phyloP scores from a whole-genome alignment of 352 stramenopile genomes.

The Thalassiosira mediterranea region DNA sequence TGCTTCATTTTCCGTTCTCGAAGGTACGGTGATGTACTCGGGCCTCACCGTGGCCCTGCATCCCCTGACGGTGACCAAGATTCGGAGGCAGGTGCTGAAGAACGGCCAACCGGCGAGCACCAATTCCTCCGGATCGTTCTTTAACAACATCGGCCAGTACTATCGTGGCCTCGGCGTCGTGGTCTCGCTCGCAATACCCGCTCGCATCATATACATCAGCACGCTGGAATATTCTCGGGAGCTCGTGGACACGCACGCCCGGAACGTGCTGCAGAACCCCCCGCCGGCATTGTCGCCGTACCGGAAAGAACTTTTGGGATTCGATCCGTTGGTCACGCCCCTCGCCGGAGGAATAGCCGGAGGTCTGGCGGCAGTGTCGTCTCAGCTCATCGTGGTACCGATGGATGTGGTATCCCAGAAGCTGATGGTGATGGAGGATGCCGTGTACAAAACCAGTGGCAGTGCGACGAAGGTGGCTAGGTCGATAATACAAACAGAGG shows the following conservation, averaged over 20 bases:
- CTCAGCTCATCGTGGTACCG: constrained; percentile 56
- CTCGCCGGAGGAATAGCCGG: constrained; percentile 47
- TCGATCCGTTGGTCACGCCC: constrained; percentile 37
- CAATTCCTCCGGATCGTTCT: constrained; percentile 7
- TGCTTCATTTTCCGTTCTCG: not conserved
- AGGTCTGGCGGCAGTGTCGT: constrained; percentile 46
- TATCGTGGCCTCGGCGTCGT: constrained; percentile 57
- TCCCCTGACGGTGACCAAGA: constrained; percentile 59
- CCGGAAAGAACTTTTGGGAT: constrained; percentile 21
- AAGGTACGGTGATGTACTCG: constrained; percentile 56
- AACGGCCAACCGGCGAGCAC: constrained; percentile 4
- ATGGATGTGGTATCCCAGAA: constrained; percentile 69
- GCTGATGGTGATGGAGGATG: constrained; percentile 51
- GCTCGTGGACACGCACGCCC: constrained; percentile 15
- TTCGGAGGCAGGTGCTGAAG: constrained; percentile 39
- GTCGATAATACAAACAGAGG: constrained; percentile 38
- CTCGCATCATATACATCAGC: constrained; percentile 53
- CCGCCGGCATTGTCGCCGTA: constrained; percentile 15
- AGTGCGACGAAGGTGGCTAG: constrained; percentile 30
- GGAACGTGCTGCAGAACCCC: constrained; percentile 35
- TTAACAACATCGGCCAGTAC: constrained; percentile 37
- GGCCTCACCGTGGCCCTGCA: constrained; percentile 47
- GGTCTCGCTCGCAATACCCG: constrained; percentile 51
- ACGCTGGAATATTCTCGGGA: constrained; percentile 52
- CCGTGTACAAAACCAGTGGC: constrained; percentile 28